These are phyloP conservation scores for Castanea mollissima DNA, from an alignment of 306 rosid genomes.

Conservation along the genomic window DNA sequence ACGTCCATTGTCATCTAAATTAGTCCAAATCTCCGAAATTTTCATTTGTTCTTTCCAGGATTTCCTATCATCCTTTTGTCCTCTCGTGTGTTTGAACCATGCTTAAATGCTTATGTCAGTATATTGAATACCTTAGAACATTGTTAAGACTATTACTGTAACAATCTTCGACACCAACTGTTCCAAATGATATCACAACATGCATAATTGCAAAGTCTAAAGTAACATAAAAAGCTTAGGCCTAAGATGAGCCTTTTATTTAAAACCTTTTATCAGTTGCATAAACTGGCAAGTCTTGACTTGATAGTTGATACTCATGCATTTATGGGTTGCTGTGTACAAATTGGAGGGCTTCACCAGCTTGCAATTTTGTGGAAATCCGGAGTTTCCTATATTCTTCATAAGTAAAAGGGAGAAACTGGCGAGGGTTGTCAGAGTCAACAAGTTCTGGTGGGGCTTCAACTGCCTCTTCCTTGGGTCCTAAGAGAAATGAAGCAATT, in stretches of 20 bases:
- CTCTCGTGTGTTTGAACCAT: neutral
- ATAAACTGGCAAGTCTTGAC: no score
- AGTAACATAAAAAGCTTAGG: no score
- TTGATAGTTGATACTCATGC: neutral
- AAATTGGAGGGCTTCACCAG: conserved; percentile 51
- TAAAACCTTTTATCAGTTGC: no score
- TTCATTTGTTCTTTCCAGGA: neutral
- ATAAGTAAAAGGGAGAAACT: conserved; percentile 35
- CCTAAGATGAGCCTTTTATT: no score
- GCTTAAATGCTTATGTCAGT: neutral
- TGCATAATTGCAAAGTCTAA: no score
- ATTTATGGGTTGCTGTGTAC: conserved; percentile 12
- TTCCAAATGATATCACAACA: no score
- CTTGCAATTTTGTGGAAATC: conserved; percentile 11
- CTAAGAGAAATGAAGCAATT: conserved; percentile 49
- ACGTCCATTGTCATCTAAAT: neutral
- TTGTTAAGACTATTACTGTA: no score
- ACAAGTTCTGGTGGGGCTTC: conserved; percentile 50
- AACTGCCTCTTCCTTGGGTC: conserved; percentile 36
- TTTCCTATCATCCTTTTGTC: neutral
- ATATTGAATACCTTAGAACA: no score
- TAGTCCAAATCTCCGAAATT: neutral
- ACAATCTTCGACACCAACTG: no score
- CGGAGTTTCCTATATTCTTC: conserved; percentile 46
- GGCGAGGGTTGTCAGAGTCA: conserved; percentile 40